A percentile compares a stretch with the other conserved stretches of the same genome.
phyloP scores from a whole-genome alignment of 352 stramenopile genomes.

The Pythium dissimile region DNA sequence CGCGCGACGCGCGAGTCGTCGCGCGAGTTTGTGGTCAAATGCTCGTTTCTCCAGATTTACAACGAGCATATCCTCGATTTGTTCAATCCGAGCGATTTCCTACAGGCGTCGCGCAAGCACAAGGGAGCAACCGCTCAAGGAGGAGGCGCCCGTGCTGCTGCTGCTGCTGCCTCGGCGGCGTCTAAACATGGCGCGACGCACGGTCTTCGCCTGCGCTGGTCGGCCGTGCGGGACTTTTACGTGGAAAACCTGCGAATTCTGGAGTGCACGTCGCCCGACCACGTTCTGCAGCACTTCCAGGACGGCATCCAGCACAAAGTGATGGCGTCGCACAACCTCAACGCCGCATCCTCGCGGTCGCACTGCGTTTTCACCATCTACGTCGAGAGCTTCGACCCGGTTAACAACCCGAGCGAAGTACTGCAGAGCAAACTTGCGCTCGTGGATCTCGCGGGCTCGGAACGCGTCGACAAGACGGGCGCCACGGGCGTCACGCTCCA shows the following conservation, averaged over 20 bases:
- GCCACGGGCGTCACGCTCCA: conserved; percentile 47
- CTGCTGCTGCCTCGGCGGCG: neutral
- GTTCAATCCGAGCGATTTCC: conserved; percentile 41
- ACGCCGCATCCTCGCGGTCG: conserved; percentile 47
- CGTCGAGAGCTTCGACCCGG: conserved; percentile 42
- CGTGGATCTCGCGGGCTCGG: conserved; percentile 61
- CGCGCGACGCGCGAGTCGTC: neutral
- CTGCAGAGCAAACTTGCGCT: conserved; percentile 51
- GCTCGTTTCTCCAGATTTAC: conserved; percentile 46
- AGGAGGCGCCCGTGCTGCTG: neutral
- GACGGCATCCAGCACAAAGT: conserved; percentile 59
- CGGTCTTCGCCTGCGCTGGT: conserved; percentile 47
- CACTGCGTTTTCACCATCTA: conserved; percentile 59
- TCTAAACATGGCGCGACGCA: conserved; percentile 5
- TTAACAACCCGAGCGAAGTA: conserved; percentile 29
- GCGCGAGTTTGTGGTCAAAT: conserved; percentile 41
- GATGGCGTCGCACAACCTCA: conserved; percentile 57
- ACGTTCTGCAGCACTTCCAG: conserved; percentile 49
- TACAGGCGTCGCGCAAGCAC: conserved; percentile 2
- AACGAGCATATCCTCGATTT: conserved; percentile 50
- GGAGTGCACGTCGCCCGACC: conserved; percentile 36
- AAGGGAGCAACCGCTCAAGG: neutral
- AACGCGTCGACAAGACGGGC: conserved; percentile 57
- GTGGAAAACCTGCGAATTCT: conserved; percentile 49
- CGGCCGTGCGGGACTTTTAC: conserved; percentile 49